A percentile compares a stretch with the other conserved stretches of the same genome.
Evolutionary conservation across 1,284 basidiomycete genomes (phyloP).

Genomic region (Paramarasmius palmivorus): DNA sequence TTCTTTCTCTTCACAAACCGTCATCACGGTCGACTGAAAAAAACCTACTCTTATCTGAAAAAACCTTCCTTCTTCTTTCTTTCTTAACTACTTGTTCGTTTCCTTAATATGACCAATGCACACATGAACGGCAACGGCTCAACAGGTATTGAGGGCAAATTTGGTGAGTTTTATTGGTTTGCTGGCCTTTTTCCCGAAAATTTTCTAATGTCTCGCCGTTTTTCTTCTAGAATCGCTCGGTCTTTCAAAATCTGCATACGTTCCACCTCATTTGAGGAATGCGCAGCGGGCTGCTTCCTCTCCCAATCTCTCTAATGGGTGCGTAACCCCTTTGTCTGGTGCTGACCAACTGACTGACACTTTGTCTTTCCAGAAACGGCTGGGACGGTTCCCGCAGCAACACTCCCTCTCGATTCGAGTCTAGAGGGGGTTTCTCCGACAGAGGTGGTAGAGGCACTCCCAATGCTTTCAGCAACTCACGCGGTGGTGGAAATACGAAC

Average conservation of each 20-base stretch:
- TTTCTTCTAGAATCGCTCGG: conserved; percentile 54
- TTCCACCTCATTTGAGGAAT: conserved; percentile 88
- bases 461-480: conserved; percentile 39
- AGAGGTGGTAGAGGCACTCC: conserved; percentile 41
- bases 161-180: conserved; percentile 82
- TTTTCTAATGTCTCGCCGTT: conserved; percentile 15
- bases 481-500: conserved; percentile 49
- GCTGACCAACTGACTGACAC: conserved; percentile 19
- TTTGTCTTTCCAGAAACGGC: conserved; percentile 48
- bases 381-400: conserved; percentile 70
- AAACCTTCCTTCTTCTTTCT: conserved; percentile 12
- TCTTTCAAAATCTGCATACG: conserved; percentile 86
- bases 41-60: conserved; percentile 1
- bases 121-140: conserved; percentile 80
- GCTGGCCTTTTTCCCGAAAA: conserved; percentile 12
- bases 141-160: conserved; percentile 79
- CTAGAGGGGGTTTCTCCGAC: conserved; percentile 37
- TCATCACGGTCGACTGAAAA: conserved; percentile 16
- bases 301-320: conserved; percentile 52
- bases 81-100: conserved; percentile 24
- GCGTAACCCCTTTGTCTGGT: conserved; percentile 34
- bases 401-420: conserved; percentile 45
- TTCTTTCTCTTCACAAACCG: conserved; percentile 10
- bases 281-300: conserved; percentile 77
- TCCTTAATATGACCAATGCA: conserved; percentile 84